Conservation (phyloP, 2,329 filamentous ascomycete genomes). For the Cercospora nicotianae region DNA sequence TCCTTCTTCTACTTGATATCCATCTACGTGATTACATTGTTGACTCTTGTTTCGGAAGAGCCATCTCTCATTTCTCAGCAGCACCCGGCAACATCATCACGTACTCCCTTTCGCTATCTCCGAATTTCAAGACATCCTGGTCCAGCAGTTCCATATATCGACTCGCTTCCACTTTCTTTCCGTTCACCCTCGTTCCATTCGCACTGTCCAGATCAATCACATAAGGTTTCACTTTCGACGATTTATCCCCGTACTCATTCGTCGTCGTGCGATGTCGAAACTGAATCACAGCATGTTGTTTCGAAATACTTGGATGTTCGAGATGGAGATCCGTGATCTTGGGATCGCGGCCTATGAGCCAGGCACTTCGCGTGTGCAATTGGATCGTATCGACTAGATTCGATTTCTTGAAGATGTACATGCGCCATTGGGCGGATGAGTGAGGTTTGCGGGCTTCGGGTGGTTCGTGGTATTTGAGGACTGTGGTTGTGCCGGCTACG, state of each 20-base stretch:
- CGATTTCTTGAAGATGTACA: slow-evolving; percentile 84
- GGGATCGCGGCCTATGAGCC: slow-evolving; percentile 81
- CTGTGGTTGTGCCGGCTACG: slow-evolving; percentile 71
- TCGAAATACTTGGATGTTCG: slow-evolving; percentile 89
- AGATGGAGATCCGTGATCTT: slow-evolving; percentile 79
- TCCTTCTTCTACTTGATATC: neutral
- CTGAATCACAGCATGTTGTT: slow-evolving; percentile 93
- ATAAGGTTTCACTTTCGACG: slow-evolving; percentile 72
- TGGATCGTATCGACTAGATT: slow-evolving; percentile 81
- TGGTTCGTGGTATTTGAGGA: slow-evolving; percentile 95
- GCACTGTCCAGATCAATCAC: slow-evolving; percentile 90
- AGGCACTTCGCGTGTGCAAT: slow-evolving; percentile 75
- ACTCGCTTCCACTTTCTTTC: slow-evolving; percentile 68
- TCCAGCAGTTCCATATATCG: slow-evolving; percentile 83
- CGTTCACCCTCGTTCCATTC: slow-evolving; percentile 85
- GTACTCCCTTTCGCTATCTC: slow-evolving; percentile 86
- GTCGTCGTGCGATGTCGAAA: slow-evolving; percentile 82
- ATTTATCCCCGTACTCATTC: slow-evolving; percentile 83
- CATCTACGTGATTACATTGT: neutral
- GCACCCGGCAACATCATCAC: slow-evolving; percentile 75
- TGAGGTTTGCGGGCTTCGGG: slow-evolving; percentile 87
- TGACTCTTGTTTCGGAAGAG: neutral
- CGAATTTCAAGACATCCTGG: slow-evolving; percentile 87
- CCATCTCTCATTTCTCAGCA: slow-evolving; percentile 14
- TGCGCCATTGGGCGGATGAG: slow-evolving; percentile 74